Evolutionary conservation across 352 stramenopile genomes (phyloP).

Genomic region (Thraustotheca clavata): DNA sequence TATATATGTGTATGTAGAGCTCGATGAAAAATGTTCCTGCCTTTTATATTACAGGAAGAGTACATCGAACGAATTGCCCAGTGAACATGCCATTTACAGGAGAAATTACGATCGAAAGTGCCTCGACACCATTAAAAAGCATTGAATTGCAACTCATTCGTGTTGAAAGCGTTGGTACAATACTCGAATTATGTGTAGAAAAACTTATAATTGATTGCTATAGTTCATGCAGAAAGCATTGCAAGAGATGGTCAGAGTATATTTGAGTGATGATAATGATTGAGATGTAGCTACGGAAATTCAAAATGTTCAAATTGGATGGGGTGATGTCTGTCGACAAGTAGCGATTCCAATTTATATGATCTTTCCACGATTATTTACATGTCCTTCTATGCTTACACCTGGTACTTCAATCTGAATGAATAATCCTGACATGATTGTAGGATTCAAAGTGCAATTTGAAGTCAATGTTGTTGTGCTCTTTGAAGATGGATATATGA

Average conservation of each 20-base stretch:
- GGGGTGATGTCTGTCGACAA: constrained; percentile 82
- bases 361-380: constrained; percentile 90
- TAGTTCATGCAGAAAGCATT: constrained; percentile 56
- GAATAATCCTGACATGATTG: not conserved
- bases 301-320: constrained; percentile 90
- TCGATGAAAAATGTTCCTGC: constrained; percentile 44
- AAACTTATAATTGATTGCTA: not conserved
- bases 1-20: too few relatives aligned
- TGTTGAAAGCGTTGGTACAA: constrained; percentile 64
- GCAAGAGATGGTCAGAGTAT: constrained; percentile 52
- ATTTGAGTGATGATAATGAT: not conserved
- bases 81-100: constrained; percentile 86
- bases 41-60: constrained; percentile 74
- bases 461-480: constrained; percentile 90
- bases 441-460: constrained; percentile 88
- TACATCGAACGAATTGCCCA: constrained; percentile 85
- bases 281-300: constrained; percentile 89
- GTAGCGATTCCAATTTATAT: constrained; percentile 92
- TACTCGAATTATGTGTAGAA: not conserved
- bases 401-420: constrained; percentile 29
- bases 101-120: constrained; percentile 76
- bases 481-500: constrained; percentile 88
- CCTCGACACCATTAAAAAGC: constrained; percentile 70
- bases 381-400: constrained; percentile 85
- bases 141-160: constrained; percentile 88